Evolutionary conservation across 1,284 basidiomycete species (phyloP).

Genomic region (Sporisorium graminicola): DNA sequence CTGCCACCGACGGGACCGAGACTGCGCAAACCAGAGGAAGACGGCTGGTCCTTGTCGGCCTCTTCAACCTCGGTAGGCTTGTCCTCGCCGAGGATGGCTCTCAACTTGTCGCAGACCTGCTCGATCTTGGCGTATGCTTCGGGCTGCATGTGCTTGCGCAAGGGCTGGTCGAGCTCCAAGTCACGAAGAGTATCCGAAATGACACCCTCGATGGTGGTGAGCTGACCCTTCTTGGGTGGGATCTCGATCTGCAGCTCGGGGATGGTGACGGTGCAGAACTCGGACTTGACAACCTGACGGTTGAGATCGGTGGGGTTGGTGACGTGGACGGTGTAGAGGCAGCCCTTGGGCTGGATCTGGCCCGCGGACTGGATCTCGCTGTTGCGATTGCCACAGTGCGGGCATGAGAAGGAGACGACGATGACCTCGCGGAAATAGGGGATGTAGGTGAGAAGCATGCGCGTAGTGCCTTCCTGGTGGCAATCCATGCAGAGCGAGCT

Average conservation of each 20-base stretch:
- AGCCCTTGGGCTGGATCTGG: conserved; percentile 77
- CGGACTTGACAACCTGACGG: conserved; percentile 93
- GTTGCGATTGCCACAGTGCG: conserved; percentile 89
- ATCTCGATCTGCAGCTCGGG: conserved; percentile 93
- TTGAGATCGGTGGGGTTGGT: conserved; percentile 81
- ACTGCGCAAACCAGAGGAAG: conserved; percentile 32
- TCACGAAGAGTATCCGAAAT: conserved; percentile 87
- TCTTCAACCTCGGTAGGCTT: conserved; percentile 60
- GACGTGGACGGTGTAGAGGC: conserved; percentile 83
- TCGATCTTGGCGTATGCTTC: conserved; percentile 84
- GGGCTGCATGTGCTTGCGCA: conserved; percentile 86
- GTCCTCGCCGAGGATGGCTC: conserved; percentile 78
- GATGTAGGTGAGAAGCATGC: conserved; percentile 91
- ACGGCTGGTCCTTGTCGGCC: conserved; percentile 68
- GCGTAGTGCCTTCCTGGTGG: conserved; percentile 88
- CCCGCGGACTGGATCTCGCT: conserved; percentile 96
- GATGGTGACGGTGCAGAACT: conserved; percentile 83
- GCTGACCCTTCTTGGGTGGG: conserved; percentile 84
- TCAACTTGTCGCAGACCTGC: conserved; percentile 78
- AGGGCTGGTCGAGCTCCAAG: conserved; percentile 84
- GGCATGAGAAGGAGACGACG: conserved; percentile 94
- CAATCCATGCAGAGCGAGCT: conserved; percentile 96
- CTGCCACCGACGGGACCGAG: conserved; percentile 43
- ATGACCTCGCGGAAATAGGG: conserved; percentile 97
- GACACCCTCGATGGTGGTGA: conserved; percentile 95